Base-by-base conservation (phyloP, 192 early-diverging fungal genomes). In the Coemansia sp. region DNA sequence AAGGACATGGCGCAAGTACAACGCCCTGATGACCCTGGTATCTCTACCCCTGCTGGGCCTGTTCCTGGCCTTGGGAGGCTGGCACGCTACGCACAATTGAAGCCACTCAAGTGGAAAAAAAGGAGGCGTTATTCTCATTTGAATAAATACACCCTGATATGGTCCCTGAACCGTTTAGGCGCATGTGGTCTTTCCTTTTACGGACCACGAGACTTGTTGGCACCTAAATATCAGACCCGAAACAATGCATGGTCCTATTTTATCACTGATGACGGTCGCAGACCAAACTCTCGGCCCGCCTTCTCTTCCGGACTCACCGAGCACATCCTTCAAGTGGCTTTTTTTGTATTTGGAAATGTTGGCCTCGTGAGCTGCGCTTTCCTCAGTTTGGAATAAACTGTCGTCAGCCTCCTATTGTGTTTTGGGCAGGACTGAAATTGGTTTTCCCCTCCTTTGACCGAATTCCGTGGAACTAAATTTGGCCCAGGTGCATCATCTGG, bases 1-100 rank as follows among this genome's bases (percentile, higher is more conserved):
- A 11, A 42, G 66, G 24, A 70, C 73, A 13, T 84, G 83, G 83
- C 77, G 78, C 68, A 84, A 80, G 60, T 84, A 84, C 63, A 84
- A 84, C 48, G 71, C 74, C 16, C 59, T 84, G 13, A 84, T 84
- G 83, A 59, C 83, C 27, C 69, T 79, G 27, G 63, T 80, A 62
- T 84, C 83, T 29, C 63, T 84, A 37, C 77, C 76, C 29, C 50
- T 84, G 57, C 67, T 84, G 50, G 83, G 71, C 54, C 39, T 84
- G 69, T 72, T 84, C 37, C 42, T 84, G 69, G 83, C 74, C 5
- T 71, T 79, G 62, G 78, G 74, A 41, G 83, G 75, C 57, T 84
- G 83, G 83, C 75, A 84, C 19, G 78, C 83, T 7, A 67, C 72
- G 1, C 77, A 84, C 62, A 29, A 74, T 24, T 75, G 63, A 74